Evolutionary conservation across 2,329 filamentous ascomycete species (phyloP), one percentile per base, ranked within the genome.

Genomic region (Hypoxylon rubiginosum): DNA sequence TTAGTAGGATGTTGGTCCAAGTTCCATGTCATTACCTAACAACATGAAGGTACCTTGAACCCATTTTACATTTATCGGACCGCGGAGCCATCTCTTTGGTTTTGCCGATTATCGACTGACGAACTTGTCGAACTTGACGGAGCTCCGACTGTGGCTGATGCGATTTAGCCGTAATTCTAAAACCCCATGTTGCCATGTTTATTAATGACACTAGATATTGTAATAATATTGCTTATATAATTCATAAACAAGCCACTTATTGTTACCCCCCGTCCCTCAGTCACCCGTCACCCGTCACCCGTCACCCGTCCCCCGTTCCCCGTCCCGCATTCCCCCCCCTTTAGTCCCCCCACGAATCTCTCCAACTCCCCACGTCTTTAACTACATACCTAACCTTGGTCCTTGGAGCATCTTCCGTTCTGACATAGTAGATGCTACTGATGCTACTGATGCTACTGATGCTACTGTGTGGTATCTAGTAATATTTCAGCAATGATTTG

Each of bases 81-180:
- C 21, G 46, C 24, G 13, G 24, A 49, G 24, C 46, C 24, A 48
- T 6, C 3, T 26, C 3, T 28, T 17, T 48, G 45, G 24, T 48
- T 28, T 13, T 48, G 55, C 52, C 48, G 49, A 13, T 11, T 43
- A 36, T 66, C 36, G 36, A 39, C 36, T 39, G 6, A 43, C 39
- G 7, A 5, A n/a, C 9, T 17, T n/a, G n/a, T n/a, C n/a, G n/a
- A n/a, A n/a, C n/a, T n/a, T n/a, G n/a, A n/a, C 66, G 66, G 66
- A 68, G 62, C 50, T 66, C 66, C 66, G 66, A 56, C 48, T 62
- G 66, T 68, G 66, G 66, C 62, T 68, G 58, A 30, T 8, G 39
- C 19, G 39, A 19, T 43, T 43, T 60, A 59, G 19, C 50, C 24
- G 11, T 3, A 17, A 41, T 51, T 46, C 17, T n/a, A n/a, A n/a